Percentiles rank a stretch among this genome's conserved stretches.
Conservation (phyloP, 805 yeast genomes). For the Gaillardinia entomophila region DNA sequence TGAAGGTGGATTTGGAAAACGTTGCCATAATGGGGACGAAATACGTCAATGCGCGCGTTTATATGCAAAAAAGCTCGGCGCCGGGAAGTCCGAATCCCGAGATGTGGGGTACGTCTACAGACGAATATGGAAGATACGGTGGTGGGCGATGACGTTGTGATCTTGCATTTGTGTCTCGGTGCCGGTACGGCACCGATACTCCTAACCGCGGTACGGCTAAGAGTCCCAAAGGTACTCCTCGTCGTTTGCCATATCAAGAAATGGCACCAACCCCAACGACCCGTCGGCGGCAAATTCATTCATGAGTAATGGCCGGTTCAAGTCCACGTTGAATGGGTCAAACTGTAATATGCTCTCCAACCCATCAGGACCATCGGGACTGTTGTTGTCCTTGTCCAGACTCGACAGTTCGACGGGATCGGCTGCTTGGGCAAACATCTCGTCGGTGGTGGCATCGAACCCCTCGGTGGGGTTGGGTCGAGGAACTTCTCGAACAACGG, state of each 20-base stretch:
- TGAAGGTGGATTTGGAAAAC: constrained; percentile 26
- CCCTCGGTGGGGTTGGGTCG: not conserved
- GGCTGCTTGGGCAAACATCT: not conserved
- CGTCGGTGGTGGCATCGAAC: not conserved
- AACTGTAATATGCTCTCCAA: constrained; percentile 24
- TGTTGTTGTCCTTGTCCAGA: not conserved
- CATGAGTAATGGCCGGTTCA: constrained; percentile 19
- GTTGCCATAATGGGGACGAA: constrained; percentile 21
- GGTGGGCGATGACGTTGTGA: not conserved
- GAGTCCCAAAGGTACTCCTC: not conserved
- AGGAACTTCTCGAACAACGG: not conserved
- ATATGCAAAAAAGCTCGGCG: no score
- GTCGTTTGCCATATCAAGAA: constrained; percentile 43
- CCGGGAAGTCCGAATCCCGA: no score
- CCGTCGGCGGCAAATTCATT: constrained; percentile 77
- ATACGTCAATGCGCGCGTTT: not conserved
- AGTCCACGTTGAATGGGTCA: constrained; percentile 32
- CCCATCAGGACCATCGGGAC: constrained; percentile 5
- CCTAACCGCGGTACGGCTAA: not conserved
- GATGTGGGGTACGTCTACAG: not conserved
- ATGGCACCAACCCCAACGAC: constrained; percentile 68
- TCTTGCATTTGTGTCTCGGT: not conserved
- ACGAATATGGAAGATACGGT: no score
- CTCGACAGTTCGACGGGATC: not conserved
- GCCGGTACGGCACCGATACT: not conserved